Conservation (phyloP, 2,329 filamentous ascomycete species). For the Microcyclosporella mali region DNA sequence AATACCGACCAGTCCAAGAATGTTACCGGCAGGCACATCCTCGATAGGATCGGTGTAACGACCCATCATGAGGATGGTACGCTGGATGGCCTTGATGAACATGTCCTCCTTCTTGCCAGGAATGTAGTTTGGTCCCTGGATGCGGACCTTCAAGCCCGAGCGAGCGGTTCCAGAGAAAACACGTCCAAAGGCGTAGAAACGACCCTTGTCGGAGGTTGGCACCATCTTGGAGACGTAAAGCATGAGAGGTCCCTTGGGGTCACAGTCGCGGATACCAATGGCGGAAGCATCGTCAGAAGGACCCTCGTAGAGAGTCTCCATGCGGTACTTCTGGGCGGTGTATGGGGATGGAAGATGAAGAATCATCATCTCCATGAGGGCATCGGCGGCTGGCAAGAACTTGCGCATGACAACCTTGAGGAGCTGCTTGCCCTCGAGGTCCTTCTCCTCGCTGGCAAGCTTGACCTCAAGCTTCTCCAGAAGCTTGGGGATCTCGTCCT, state of each 20-base stretch:
- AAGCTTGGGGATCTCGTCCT: constrained; percentile 76
- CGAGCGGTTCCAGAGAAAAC: constrained; percentile 98
- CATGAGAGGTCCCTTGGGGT: constrained; percentile 98
- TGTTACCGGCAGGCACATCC: constrained; percentile 98
- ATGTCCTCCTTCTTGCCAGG: constrained; percentile 98
- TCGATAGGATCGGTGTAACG: constrained; percentile 98
- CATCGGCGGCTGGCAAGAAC: constrained; percentile 96
- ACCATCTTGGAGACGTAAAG: constrained; percentile 99
- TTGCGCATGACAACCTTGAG: constrained; percentile 98
- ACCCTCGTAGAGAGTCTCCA: constrained; percentile 98
- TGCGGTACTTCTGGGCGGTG: constrained; percentile 95
- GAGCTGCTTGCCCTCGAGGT: constrained; percentile 94
- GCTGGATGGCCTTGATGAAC: constrained; percentile 99
- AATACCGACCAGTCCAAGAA: constrained; percentile 97
- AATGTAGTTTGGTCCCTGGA: constrained; percentile 97
- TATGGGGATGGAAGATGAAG: constrained; percentile 95
- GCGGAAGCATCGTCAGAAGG: constrained; percentile 84
- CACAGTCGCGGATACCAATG: constrained; percentile 97
- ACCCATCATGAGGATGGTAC: constrained; percentile 99
- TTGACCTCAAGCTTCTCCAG: constrained; percentile 94
- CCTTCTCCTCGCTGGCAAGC: constrained; percentile 77
- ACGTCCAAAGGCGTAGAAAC: constrained; percentile 99
- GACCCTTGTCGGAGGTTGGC: constrained; percentile 97
- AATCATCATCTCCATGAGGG: constrained; percentile 99
- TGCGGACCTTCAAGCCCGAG: constrained; percentile 98